Evolutionary conservation across 2,329 filamentous ascomycete genomes (phyloP), one percentile per base, ranked within the genome.

Genomic region (Aaosphaeria pasadenensis): DNA sequence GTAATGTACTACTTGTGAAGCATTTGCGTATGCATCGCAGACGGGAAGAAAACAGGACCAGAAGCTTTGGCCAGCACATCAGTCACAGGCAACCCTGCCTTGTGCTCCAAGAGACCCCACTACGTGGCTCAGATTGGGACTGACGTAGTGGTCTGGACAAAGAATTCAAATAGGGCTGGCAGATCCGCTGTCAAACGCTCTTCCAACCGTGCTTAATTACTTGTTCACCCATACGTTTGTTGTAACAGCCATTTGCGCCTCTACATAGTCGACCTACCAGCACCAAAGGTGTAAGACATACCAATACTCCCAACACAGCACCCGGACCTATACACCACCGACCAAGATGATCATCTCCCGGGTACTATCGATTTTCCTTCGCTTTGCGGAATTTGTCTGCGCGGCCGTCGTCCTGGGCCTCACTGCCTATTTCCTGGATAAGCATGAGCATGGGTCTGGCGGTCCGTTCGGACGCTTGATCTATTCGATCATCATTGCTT

Each of bases 401-500:
- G 85, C 81, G n/a, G 78, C 81, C 56, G 86, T 90, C 67, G 57
- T 75, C 62, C 53, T 57, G 29, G 52, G 61, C 30, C 45, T 65
- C 9, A 56, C 56, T 2, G 47, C 63, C 11, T 52, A 58, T 46
- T 64, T 65, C 55, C 42, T 63, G 24, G 39, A 62, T 43, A 43
- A 50, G 38, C 7, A 36, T 36, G 51, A 52, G 24, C 55, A 73
- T 32, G 67, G 74, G 33, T 75, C 77, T 45, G 69, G 75, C 50
- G 84, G 81, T 77, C 72, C 76, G 13, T 72, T 80, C 36, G 83
- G 78, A 33, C 84, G 87, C 48, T 84, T 86, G 73, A 89, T 91
- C 71, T 91, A 89, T 74, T 82, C 86, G 41, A 81, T 87, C 62
- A 81, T 89, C 13, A 78, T 91, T 36, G 85, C 88, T 3, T 84